These are phyloP conservation scores for Linum lewisii DNA, from an alignment of 345 rosid species.

Conservation along the genomic window DNA sequence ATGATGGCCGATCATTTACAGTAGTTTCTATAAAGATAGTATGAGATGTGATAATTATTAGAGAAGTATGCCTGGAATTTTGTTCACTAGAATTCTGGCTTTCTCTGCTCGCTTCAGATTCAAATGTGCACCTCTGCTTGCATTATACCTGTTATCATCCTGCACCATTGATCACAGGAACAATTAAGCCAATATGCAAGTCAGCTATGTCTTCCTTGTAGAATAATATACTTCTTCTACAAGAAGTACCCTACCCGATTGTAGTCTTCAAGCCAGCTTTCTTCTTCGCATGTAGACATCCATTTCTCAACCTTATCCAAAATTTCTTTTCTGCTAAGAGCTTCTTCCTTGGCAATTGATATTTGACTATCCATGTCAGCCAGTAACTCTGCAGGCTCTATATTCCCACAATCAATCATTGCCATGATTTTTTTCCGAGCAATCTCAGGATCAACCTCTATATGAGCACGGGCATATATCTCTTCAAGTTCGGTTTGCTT, in stretches of 20 bases:
- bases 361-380: constrained; percentile 94
- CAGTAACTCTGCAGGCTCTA: constrained; percentile 85
- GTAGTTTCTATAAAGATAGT: not conserved
- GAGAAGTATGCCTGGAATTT: constrained; percentile 70
- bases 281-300: constrained; percentile 99
- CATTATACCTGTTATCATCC: constrained; percentile 96
- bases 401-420: constrained; percentile 71
- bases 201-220: too few species aligned
- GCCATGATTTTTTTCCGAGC: constrained; percentile 86
- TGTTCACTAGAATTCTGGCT: constrained; percentile 84
- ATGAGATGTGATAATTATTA: too few species aligned
- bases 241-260: constrained; percentile 40
- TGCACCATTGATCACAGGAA: too few species aligned
- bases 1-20: too few species aligned
- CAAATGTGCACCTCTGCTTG: constrained; percentile 95
- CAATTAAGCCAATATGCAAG: too few species aligned
- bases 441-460: constrained; percentile 68
- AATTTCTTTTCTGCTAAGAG: constrained; percentile 84
- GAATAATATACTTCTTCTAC: too few species aligned
- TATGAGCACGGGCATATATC: constrained; percentile 66
- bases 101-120: constrained; percentile 99
- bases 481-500: constrained; percentile 93
- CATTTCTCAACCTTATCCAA: constrained; percentile 97
- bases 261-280: constrained; percentile 98
- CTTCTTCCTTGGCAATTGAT: constrained; percentile 79